Base-by-base conservation (phyloP, 768 basidiomycete species). In the Pluteus cervinus region DNA sequence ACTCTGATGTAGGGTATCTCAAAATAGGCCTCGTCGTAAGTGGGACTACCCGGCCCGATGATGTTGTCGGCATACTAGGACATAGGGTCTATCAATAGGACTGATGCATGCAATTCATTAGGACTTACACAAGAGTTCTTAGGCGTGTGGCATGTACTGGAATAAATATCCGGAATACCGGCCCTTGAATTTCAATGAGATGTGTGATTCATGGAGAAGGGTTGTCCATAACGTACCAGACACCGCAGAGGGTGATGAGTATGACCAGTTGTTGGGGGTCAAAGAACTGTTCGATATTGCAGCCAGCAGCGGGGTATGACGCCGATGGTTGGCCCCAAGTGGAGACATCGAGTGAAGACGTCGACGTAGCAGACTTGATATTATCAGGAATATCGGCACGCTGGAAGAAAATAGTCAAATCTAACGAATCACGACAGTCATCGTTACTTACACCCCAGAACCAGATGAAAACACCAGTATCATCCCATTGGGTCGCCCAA, bases 401-500 rank as follows among this genome's bases (percentile, higher is more conserved):
- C 71, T 73, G 36, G 8, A 41, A 44, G 43, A 22, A 56, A 18
- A 17, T 24, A 12, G 33, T 16, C 16, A n/a, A 10, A 15, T 12
- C n/a, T 15, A 12, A 23, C 10, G 17, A 18, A 35, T 18, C 24
- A 37, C 15, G 28, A 30, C 11, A 10, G 24, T 36, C 24, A 18
- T 10, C 15, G 20, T 22, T 7, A 60, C 66, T 38, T 49, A 69
- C 68, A 42, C 63, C 63, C 59, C 63, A 70, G 48, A 65, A 69
- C 68, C 67, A 70, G 24, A 63, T 51, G 45, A 51, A 62, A 11
- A 57, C 50, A 40, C 68, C 69, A 23, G 63, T 47, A 16, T 58
- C 58, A 28, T 82, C 84, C 46, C 86, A 75, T 52, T 87, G 84
- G 2, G 80, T 70, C 4, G 85, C 84, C 46, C 70, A 91, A 9